Percentiles rank a stretch among this genome's conserved stretches.
Evolutionary conservation across 208 protist genomes (phyloP).

Genomic region (Dictyostelium gargantuum): DNA sequence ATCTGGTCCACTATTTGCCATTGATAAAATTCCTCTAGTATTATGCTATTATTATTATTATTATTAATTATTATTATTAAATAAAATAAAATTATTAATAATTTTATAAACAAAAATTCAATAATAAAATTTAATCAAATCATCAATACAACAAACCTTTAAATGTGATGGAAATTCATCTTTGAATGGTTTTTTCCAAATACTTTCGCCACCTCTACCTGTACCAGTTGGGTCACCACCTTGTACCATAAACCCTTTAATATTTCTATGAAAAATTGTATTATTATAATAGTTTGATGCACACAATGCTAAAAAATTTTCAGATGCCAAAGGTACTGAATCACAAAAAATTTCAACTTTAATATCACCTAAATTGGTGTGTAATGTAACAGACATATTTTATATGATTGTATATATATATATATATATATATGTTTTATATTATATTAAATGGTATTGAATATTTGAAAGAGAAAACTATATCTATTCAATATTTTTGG

Average conservation of each 20-base stretch:
- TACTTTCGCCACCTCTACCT: conserved; percentile 62
- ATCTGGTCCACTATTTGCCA: conserved; percentile 83
- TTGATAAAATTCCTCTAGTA: conserved; percentile 80
- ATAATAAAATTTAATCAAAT: no score
- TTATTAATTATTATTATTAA: no score
- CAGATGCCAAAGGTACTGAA: conserved; percentile 47
- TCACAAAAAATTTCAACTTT: conserved; percentile 79
- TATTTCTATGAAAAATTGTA: conserved; percentile 86
- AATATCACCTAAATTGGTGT: conserved; percentile 76
- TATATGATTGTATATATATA: background rate
- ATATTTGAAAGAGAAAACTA: no score
- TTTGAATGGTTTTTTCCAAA: conserved; percentile 66
- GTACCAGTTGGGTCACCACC: conserved; percentile 84
- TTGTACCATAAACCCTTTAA: conserved; percentile 79
- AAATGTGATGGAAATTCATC: conserved; percentile 67
- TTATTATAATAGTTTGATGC: conserved; percentile 86
- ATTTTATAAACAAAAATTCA: background rate
- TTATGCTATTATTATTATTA: conserved; percentile 6
- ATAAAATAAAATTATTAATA: background rate
- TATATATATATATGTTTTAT: no score
- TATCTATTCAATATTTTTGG: no score
- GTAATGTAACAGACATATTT: conserved; percentile 58
- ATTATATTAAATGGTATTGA: no score
- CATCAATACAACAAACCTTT: conserved; percentile 21
- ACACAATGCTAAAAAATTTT: conserved; percentile 77